Percentiles rank a stretch among this genome's conserved stretches.
phyloP scores from a whole-genome alignment of 176 grass and related monocot genomes.

The Musa beccarii region DNA sequence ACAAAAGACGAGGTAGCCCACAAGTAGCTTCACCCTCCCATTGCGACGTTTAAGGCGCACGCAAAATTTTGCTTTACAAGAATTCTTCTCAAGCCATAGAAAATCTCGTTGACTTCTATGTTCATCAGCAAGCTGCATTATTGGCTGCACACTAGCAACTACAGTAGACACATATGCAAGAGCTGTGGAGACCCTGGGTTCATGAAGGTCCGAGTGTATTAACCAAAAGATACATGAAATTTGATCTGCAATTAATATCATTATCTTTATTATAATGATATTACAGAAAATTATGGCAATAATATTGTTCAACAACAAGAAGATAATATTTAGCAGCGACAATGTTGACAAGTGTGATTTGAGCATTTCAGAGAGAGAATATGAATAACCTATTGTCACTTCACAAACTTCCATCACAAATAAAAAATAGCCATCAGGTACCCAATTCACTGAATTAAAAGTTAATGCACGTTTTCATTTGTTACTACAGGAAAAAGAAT shows the following conservation, averaged over 20 bases:
- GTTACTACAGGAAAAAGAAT: no score
- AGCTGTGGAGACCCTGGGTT: slow-evolving; percentile 50
- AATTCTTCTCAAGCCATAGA: slow-evolving; percentile 52
- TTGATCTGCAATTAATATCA: slow-evolving; percentile 48
- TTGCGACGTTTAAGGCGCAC: slow-evolving; percentile 70
- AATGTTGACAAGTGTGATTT: no score
- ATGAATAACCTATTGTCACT: no score
- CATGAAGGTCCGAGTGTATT: slow-evolving; percentile 74
- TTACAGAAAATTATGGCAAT: slow-evolving; percentile 9
- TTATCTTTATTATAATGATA: not conserved
- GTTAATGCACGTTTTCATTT: no score
- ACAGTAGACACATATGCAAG: slow-evolving; percentile 75
- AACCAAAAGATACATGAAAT: slow-evolving; percentile 91
- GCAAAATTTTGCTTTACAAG: slow-evolving; percentile 49
- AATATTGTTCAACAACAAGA: not conserved
- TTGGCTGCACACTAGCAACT: slow-evolving; percentile 61
- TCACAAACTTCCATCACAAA: no score
- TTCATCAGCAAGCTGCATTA: slow-evolving; percentile 35
- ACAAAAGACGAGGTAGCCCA: slow-evolving; percentile 23
- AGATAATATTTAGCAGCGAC: no score
- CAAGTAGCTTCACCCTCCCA: slow-evolving; percentile 78
- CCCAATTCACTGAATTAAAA: no score
- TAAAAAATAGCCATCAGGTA: no score
- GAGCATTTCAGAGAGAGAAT: no score
- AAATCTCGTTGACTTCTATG: slow-evolving; percentile 34